A percentile compares a stretch with the other conserved stretches of the same genome.
These are phyloP conservation scores for Holtermannia corniformis DNA, from an alignment of 768 basidiomycete species.

Conservation along the genomic window DNA sequence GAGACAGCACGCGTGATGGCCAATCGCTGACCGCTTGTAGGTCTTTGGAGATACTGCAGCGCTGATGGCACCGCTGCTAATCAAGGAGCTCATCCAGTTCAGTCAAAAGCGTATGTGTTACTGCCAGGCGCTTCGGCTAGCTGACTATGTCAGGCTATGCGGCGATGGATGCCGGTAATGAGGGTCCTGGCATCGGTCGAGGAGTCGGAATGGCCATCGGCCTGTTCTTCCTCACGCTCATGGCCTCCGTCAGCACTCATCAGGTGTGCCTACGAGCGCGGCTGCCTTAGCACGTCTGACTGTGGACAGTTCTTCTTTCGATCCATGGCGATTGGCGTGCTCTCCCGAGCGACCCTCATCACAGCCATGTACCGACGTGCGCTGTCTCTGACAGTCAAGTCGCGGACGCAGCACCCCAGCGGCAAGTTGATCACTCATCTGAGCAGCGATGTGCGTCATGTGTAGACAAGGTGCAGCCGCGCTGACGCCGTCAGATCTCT, in stretches of 20 bases:
- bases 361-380: slow-evolving; percentile 26
- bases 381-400: slow-evolving; percentile 12
- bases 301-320: slow-evolving; percentile 37
- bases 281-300: neutral
- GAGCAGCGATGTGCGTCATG: slow-evolving; percentile 51
- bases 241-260: slow-evolving; percentile 34
- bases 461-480: neutral
- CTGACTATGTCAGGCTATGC: slow-evolving; percentile 19
- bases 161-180: slow-evolving; percentile 16
- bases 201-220: slow-evolving; percentile 39
- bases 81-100: slow-evolving; percentile 43
- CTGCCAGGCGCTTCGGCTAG: neutral
- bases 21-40: slow-evolving; percentile 27
- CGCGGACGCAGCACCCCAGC: slow-evolving; percentile 39
- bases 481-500: slow-evolving; percentile 14
- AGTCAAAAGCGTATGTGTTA: slow-evolving; percentile 17
- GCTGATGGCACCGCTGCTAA: slow-evolving; percentile 29
- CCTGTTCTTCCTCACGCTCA: slow-evolving; percentile 27
- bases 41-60: slow-evolving; percentile 33
- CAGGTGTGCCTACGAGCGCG: slow-evolving; percentile 22
- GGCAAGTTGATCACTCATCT: slow-evolving; percentile 40
- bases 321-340: slow-evolving; percentile 35
- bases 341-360: slow-evolving; percentile 33
- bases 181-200: slow-evolving; percentile 30
- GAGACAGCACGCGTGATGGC: neutral